phyloP scores from a whole-genome alignment of 1,284 basidiomycete species.

The Cutaneotrichosporon curvatum region DNA sequence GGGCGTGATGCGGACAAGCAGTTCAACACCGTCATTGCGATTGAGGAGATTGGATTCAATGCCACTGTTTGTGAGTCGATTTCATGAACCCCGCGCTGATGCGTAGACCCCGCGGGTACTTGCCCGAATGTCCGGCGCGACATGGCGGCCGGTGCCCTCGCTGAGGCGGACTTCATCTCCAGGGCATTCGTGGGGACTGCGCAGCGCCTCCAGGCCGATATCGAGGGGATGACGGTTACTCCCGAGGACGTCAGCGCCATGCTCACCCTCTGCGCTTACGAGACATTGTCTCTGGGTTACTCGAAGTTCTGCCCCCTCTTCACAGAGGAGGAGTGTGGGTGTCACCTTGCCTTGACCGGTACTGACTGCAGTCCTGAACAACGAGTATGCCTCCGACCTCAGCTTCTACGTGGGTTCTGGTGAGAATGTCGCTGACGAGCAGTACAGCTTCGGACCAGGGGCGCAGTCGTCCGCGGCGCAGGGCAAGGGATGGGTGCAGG shows the following conservation, averaged over 20 bases:
- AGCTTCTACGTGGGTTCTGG: slow-evolving; percentile 10
- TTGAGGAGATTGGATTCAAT: slow-evolving; percentile 54
- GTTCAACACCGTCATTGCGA: slow-evolving; percentile 56
- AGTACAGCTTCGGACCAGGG: slow-evolving; percentile 2
- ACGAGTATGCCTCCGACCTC: slow-evolving; percentile 61
- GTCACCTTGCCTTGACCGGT: too few relatives aligned
- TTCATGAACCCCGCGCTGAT: slow-evolving; percentile 14
- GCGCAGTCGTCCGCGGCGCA: slow-evolving; percentile 54
- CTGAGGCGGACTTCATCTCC: slow-evolving; percentile 58
- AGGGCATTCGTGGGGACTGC: slow-evolving; percentile 32
- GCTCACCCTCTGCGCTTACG: slow-evolving; percentile 61
- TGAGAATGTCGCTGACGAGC: not conserved
- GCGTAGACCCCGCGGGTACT: slow-evolving; percentile 17
- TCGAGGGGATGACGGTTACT: slow-evolving; percentile 1
- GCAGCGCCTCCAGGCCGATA: slow-evolving; percentile 12
- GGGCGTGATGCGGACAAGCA: slow-evolving; percentile 69
- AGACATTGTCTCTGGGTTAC: slow-evolving; percentile 85
- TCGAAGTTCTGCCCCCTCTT: slow-evolving; percentile 85
- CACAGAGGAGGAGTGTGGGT: slow-evolving; percentile 61
- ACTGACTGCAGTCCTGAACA: slow-evolving; percentile 58
- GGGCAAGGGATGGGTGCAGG: slow-evolving; percentile 78
- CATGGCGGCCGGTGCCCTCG: slow-evolving; percentile 48
- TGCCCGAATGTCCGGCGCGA: slow-evolving; percentile 65
- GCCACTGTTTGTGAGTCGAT: slow-evolving; percentile 46
- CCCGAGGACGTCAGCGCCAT: slow-evolving; percentile 32